Percentiles rank a stretch among this genome's conserved stretches.
phyloP scores from a whole-genome alignment of 257 asterid genomes.

The Nicotiana attenuata region DNA sequence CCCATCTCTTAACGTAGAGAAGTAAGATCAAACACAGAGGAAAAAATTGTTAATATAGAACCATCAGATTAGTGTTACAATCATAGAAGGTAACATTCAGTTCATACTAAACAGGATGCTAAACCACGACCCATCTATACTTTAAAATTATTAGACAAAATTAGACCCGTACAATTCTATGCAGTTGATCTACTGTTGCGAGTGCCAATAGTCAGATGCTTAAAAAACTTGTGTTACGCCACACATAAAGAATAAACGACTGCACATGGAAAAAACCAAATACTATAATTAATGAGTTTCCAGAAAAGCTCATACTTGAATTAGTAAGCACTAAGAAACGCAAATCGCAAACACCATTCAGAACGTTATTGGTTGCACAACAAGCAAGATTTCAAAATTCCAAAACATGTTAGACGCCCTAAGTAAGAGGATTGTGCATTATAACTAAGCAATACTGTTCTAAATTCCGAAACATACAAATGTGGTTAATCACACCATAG shows the following conservation, averaged over 20 bases:
- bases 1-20: background rate
- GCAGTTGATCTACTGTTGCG: slow-evolving; percentile 1
- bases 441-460: background rate
- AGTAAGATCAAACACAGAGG: background rate
- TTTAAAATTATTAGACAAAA: background rate
- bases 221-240: background rate
- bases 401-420: background rate
- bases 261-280: background rate
- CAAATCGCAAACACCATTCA: background rate
- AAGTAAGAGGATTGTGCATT: background rate
- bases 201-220: background rate
- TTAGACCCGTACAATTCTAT: background rate
- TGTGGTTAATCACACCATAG: no score
- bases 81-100: background rate
- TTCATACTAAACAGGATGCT: background rate
- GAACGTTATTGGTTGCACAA: background rate
- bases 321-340: background rate
- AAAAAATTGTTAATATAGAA: background rate
- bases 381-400: background rate
- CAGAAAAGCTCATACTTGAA: background rate
- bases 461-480: background rate
- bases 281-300: background rate
- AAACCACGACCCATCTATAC: background rate
- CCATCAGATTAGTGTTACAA: background rate
- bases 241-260: background rate